These are phyloP conservation scores for Pyricularia sp. DNA, from an alignment of 2,329 filamentous ascomycete genomes.

Conservation along the genomic window DNA sequence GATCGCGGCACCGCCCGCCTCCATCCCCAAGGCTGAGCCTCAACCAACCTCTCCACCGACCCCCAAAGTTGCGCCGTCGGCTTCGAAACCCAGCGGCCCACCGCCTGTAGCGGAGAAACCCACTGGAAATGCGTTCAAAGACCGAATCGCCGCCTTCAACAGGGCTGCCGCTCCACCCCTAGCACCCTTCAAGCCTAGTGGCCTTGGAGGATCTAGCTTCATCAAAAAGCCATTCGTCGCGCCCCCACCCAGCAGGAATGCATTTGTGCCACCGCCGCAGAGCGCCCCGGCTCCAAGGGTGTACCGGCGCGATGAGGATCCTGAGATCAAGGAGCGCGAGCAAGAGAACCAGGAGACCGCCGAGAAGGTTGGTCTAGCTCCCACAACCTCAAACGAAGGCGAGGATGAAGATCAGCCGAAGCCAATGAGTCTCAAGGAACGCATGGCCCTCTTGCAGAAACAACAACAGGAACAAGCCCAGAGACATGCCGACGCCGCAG, in stretches of 20 bases:
- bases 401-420: slow-evolving; percentile 71
- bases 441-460: slow-evolving; percentile 85
- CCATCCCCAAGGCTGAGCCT: slow-evolving; percentile 25
- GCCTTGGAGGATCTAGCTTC: slow-evolving; percentile 51
- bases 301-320: slow-evolving; percentile 81
- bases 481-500: slow-evolving; percentile 61
- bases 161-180: slow-evolving; percentile 73
- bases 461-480: slow-evolving; percentile 85
- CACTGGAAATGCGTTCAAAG: slow-evolving; percentile 65
- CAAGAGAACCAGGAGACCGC: slow-evolving; percentile 53
- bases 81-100: slow-evolving; percentile 37
- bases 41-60: slow-evolving; percentile 21
- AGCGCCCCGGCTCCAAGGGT: slow-evolving; percentile 60
- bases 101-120: slow-evolving; percentile 67
- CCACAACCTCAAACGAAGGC: slow-evolving; percentile 28
- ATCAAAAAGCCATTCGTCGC: slow-evolving; percentile 97
- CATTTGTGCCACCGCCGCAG: slow-evolving; percentile 67
- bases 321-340: slow-evolving; percentile 52
- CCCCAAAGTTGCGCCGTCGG: slow-evolving; percentile 21
- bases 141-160: slow-evolving; percentile 96
- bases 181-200: slow-evolving; percentile 76
- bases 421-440: slow-evolving; percentile 83
- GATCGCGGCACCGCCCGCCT: slow-evolving; percentile 19
- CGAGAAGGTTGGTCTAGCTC: slow-evolving; percentile 51
- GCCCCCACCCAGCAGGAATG: slow-evolving; percentile 82